A percentile compares a stretch with the other conserved stretches of the same genome.
phyloP scores from a whole-genome alignment of 2,329 filamentous ascomycete genomes.

The Colletotrichum eleusines region DNA sequence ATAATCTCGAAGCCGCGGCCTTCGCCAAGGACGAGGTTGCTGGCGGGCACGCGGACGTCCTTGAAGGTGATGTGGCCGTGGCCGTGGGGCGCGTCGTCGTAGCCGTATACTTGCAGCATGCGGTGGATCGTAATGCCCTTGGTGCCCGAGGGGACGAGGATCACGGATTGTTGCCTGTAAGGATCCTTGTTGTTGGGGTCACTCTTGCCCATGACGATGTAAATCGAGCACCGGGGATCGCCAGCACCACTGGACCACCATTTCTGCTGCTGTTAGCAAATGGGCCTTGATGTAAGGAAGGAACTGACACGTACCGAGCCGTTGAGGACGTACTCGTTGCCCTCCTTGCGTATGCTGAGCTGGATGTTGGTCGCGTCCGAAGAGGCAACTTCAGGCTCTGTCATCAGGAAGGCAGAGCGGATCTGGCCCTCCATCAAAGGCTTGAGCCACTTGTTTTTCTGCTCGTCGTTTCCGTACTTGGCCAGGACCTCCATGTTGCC shows the following conservation, averaged over 20 bases:
- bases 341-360: conserved; percentile 84
- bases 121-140: conserved; percentile 93
- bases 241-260: conserved; percentile 99
- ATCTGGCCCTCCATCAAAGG: conserved; percentile 88
- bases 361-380: conserved; percentile 95
- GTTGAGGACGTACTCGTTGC: conserved; percentile 91
- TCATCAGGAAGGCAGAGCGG: conserved; percentile 93
- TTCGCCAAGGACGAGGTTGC: conserved; percentile 90
- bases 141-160: conserved; percentile 84
- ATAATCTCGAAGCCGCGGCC: conserved; percentile 98
- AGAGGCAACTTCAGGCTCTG: conserved; percentile 88
- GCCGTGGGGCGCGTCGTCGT: conserved; percentile 97
- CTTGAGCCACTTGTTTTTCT: conserved; percentile 86
- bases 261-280: conserved; percentile 70
- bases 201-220: conserved; percentile 96
- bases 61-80: conserved; percentile 93
- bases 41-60: conserved; percentile 87
- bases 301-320: conserved; percentile 70
- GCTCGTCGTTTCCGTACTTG: conserved; percentile 87
- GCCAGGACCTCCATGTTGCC: conserved; percentile 97
- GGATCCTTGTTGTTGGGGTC: conserved; percentile 79
- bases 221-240: conserved; percentile 91
- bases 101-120: conserved; percentile 95
- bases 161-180: conserved; percentile 93
- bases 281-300: accelerated